These are phyloP conservation scores for Cucumis sativus DNA, from an alignment of 306 rosid genomes.

Conservation along the genomic window Cucumber_9930_V3 NC_026656.2:17065501-17066000, in stretches of 20 bases:
- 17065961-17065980: background rate
- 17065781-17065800: background rate
- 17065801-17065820: background rate
- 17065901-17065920: background rate
- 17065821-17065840: background rate
- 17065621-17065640: background rate
- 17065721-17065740: background rate
- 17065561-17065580: conserved; percentile 39
- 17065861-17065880: background rate
- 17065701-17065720: background rate
- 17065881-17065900: background rate
- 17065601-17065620: conserved; percentile 4
- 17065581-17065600: conserved; percentile 56
- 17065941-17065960: background rate
- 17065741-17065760: background rate
- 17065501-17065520: conserved; percentile 37
- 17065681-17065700: background rate
- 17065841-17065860: background rate
- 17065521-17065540: conserved; percentile 54
- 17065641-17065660: background rate
- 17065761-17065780: background rate
- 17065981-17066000: background rate
- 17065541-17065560: conserved; percentile 32
- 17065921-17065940: background rate
- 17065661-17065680: background rate